Base-by-base conservation (phyloP, 2,329 filamentous ascomycete genomes). In the Eurotiales sp. region DNA sequence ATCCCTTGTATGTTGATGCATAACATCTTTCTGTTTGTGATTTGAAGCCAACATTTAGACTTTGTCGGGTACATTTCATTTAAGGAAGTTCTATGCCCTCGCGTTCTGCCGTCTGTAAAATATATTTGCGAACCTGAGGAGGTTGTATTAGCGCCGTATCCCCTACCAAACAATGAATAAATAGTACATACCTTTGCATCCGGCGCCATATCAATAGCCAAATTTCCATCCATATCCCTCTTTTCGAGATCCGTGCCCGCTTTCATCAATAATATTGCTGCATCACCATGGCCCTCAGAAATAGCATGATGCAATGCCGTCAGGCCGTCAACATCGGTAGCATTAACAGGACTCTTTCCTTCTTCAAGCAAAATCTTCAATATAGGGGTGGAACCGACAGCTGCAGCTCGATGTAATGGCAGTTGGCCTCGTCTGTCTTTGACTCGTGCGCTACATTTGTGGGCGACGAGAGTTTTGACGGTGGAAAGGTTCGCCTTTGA, bases 391-490 rank as follows among this genome's bases (percentile, higher is more conserved):
- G 87, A 92, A 6, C 95, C 95, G 3, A 90, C 83, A 2, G 93
- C 92, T 0, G 93, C 92, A 3, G 93, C 93, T 15, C 93, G 84
- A 70, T 99, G 95, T 22, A 99, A 79, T 6, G 95, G 81, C 52
- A 96, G 83, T 66, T 96, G 92, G n/a, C 89, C 88, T 25, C 90
- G 82, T 63, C 83, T 87, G 66, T 99, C 93, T 57, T 88, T 88
- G 2, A 91, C 79, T 22, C 92, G 78, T 1, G 90, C 82, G 4
- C 86, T 90, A 11, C 90, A 92, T 52, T 87, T 86, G 60, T 84
- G 78, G 15, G 80, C 77, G 34, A 99, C 72, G n/a, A 99, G 80
- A 52, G 83, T 83, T 44, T 85, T 85, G 22, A 90, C 90, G 6
- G 87, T 78, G 57, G 95, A 88, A 40, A 96, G 75, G 65, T 95